phyloP scores from a whole-genome alignment of 2,329 filamentous ascomycete genomes.

The Cercospora sp. region DNA sequence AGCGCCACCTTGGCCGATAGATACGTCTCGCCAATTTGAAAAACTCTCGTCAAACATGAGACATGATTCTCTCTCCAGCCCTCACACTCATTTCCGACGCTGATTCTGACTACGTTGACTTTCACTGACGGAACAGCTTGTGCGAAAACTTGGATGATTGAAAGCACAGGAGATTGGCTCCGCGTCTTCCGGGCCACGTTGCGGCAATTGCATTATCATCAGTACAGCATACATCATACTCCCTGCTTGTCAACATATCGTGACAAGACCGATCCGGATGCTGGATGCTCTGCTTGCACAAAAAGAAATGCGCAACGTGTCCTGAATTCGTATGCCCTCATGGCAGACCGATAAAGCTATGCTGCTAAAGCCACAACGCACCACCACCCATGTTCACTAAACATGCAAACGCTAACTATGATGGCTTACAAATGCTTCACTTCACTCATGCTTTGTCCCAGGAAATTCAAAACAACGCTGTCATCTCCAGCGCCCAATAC shows the following conservation, averaged over 20 bases:
- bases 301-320: not conserved
- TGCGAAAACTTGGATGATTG: not conserved
- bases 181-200: not conserved
- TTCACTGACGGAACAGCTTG: not conserved
- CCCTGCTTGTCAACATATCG: not conserved
- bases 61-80: not conserved
- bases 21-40: not conserved
- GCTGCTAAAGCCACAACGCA: not conserved
- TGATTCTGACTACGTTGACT: not conserved
- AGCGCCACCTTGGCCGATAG: conserved; percentile 1
- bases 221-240: not conserved
- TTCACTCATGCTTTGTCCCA: not conserved
- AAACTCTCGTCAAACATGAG: not conserved
- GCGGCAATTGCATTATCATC: not conserved
- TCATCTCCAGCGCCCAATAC: not conserved
- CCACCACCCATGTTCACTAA: not conserved
- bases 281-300: not conserved
- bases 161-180: not conserved
- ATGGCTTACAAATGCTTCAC: not conserved
- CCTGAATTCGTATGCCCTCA: not conserved
- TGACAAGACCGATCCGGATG: not conserved
- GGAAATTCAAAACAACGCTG: not conserved
- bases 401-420: not conserved
- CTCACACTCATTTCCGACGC: not conserved
- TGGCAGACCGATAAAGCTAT: not conserved